These are phyloP conservation scores for Symbiodinium pilosum DNA, from an alignment of 73 alveolate species.

Conservation along the genomic window DNA sequence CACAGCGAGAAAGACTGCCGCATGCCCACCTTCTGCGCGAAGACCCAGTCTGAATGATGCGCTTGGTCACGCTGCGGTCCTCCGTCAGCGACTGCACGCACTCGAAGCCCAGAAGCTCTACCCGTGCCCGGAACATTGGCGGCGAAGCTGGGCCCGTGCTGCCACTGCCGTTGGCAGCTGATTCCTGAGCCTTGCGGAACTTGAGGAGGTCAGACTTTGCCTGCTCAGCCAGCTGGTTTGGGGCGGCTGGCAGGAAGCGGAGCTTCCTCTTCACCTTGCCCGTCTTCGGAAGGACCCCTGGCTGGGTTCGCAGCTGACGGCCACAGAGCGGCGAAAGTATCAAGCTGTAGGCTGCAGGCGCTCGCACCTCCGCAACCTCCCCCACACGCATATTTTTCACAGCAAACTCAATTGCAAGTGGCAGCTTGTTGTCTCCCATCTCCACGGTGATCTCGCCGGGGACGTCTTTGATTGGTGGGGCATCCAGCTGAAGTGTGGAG, in stretches of 20 bases:
- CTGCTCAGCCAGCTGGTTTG: slow-evolving; percentile 33
- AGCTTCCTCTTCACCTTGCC: slow-evolving; percentile 64
- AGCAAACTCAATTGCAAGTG: slow-evolving; percentile 59
- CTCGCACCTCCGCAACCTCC: slow-evolving; percentile 44
- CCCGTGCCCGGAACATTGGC: slow-evolving; percentile 75
- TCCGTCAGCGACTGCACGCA: slow-evolving; percentile 63
- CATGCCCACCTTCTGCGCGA: background rate
- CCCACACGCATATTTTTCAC: slow-evolving; percentile 85
- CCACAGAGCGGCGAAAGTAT: slow-evolving; percentile 56
- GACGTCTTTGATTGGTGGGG: background rate
- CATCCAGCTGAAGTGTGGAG: slow-evolving; percentile 76
- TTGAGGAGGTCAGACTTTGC: slow-evolving; percentile 43
- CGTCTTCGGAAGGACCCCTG: slow-evolving; percentile 68
- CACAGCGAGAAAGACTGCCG: too few species aligned
- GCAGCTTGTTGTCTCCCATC: slow-evolving; percentile 55
- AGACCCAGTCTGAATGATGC: background rate
- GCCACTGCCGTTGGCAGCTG: background rate
- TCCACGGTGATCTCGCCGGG: slow-evolving; percentile 11
- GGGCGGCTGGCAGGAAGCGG: slow-evolving; percentile 80
- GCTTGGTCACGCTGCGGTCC: slow-evolving; percentile 79
- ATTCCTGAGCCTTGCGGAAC: slow-evolving; percentile 27
- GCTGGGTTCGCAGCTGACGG: slow-evolving; percentile 67
- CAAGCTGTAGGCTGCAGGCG: slow-evolving; percentile 53
- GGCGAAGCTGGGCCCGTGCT: background rate
- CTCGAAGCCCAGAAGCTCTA: slow-evolving; percentile 52